phyloP scores from a whole-genome alignment of 805 yeast species.

The Saccharomyces jurei region DNA sequence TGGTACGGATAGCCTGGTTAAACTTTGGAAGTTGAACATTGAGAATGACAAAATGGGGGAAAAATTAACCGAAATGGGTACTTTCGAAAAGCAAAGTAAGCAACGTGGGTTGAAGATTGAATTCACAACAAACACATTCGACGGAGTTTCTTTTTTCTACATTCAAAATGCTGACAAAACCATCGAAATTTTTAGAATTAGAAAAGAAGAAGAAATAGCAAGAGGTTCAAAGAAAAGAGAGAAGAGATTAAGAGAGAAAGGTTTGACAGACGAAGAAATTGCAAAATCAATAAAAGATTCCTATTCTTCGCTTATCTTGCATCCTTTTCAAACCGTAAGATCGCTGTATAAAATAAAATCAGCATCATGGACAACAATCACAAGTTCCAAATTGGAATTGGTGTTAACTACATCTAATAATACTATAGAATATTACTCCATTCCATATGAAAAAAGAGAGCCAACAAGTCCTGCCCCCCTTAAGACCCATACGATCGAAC shows the following conservation, averaged over 20 bases:
- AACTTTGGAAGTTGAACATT: slow-evolving; percentile 72
- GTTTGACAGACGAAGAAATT: slow-evolving; percentile 53
- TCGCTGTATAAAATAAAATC: slow-evolving; percentile 55
- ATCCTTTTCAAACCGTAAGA: slow-evolving; percentile 63
- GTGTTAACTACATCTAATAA: slow-evolving; percentile 64
- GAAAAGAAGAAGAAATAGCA: slow-evolving; percentile 67
- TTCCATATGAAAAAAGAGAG: slow-evolving; percentile 54
- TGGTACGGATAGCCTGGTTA: slow-evolving; percentile 74
- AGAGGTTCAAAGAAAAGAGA: slow-evolving; percentile 72
- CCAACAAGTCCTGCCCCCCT: slow-evolving; percentile 33
- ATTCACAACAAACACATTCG: slow-evolving; percentile 32
- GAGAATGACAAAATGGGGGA: slow-evolving; percentile 34
- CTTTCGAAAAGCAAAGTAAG: slow-evolving; percentile 67
- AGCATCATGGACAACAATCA: slow-evolving; percentile 52
- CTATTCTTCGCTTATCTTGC: slow-evolving; percentile 48
- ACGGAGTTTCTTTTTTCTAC: slow-evolving; percentile 39
- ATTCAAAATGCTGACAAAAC: slow-evolving; percentile 77
- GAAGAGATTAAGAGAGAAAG: slow-evolving; percentile 69
- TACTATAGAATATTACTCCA: slow-evolving; percentile 58
- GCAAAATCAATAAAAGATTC: slow-evolving; percentile 40
- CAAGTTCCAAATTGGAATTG: slow-evolving; percentile 47
- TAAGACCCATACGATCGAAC: slow-evolving; percentile 54
- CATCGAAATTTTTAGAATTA: slow-evolving; percentile 68
- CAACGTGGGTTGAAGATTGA: slow-evolving; percentile 56
- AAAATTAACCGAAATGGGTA: slow-evolving; percentile 52